Evolutionary conservation across 805 yeast genomes (phyloP).

Genomic region (Ogataea degrootiae): DNA sequence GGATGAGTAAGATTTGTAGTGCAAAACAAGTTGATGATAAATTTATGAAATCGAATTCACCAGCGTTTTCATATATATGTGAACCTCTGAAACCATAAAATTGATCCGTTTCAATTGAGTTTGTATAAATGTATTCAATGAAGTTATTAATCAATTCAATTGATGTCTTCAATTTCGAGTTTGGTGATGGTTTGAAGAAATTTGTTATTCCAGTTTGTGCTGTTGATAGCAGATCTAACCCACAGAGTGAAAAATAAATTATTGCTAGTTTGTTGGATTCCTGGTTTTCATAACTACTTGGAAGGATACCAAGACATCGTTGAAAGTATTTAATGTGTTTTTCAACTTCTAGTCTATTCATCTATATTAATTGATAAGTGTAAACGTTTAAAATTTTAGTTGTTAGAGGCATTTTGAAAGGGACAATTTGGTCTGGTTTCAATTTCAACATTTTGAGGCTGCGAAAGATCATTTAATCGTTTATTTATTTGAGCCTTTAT

Average conservation of each 20-base stretch:
- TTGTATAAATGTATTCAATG: constrained; percentile 43
- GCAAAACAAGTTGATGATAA: constrained; percentile 78
- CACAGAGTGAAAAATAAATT: constrained; percentile 65
- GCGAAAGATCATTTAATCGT: too few relatives aligned
- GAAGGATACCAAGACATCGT: constrained; percentile 27
- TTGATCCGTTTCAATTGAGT: constrained; percentile 33
- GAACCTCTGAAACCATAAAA: constrained; percentile 56
- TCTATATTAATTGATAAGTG: too few relatives aligned
- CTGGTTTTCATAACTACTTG: constrained; percentile 52
- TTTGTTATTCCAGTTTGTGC: constrained; percentile 14
- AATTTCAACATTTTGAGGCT: too few relatives aligned
- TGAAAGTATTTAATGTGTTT: constrained; percentile 28
- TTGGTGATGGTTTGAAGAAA: not conserved
- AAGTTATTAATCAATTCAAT: constrained; percentile 17
- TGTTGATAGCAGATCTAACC: constrained; percentile 42
- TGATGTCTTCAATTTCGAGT: constrained; percentile 12
- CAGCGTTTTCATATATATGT: constrained; percentile 33
- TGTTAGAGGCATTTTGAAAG: too few relatives aligned
- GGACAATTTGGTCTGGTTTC: too few relatives aligned
- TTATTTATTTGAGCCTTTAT: too few relatives aligned
- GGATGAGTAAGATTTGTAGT: constrained; percentile 48
- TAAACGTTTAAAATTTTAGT: too few relatives aligned
- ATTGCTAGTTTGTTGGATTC: constrained; percentile 65
- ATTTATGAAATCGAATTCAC: constrained; percentile 54
- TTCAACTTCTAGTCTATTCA: constrained; percentile 8